Evolutionary conservation across 257 asterid species (phyloP).

Genomic region (Nicotiana otophora): DNA sequence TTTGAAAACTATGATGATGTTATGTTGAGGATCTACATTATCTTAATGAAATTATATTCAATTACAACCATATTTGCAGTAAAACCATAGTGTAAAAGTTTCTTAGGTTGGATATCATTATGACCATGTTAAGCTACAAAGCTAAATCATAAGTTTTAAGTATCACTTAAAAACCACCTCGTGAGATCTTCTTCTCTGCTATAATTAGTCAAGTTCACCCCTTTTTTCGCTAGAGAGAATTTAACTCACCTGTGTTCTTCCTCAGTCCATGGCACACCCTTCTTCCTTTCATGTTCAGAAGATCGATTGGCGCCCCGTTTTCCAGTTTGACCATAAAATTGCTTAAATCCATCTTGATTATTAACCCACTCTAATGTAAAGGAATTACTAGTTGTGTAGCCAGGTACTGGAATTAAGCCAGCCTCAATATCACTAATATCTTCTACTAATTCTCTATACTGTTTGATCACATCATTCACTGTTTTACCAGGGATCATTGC

Average conservation of each 20-base stretch:
- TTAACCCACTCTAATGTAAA: slow-evolving; percentile 58
- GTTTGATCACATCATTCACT: slow-evolving; percentile 24
- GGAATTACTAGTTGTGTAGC: slow-evolving; percentile 36
- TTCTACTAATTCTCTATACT: slow-evolving; percentile 26
- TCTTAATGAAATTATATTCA: neutral
- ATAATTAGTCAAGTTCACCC: neutral
- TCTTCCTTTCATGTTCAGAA: slow-evolving; percentile 72
- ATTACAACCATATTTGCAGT: neutral
- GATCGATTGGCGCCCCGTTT: slow-evolving; percentile 36
- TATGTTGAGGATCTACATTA: neutral
- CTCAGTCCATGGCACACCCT: slow-evolving; percentile 95
- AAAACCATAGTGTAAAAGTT: neutral
- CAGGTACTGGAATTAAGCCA: slow-evolving; percentile 65
- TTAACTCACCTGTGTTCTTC: slow-evolving; percentile 81
- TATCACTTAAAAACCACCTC: neutral
- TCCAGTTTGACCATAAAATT: slow-evolving; percentile 33
- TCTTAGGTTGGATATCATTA: neutral
- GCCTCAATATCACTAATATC: slow-evolving; percentile 62
- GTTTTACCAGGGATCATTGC: slow-evolving; percentile 33
- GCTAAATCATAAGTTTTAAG: neutral
- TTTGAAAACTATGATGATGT: neutral
- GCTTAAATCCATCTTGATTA: slow-evolving; percentile 24
- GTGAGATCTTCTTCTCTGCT: neutral
- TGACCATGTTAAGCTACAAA: neutral
- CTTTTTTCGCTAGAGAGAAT: neutral